Evolutionary conservation across 2,329 filamentous ascomycete genomes (phyloP).

Genomic region (Delphinella strobiligena): DNA sequence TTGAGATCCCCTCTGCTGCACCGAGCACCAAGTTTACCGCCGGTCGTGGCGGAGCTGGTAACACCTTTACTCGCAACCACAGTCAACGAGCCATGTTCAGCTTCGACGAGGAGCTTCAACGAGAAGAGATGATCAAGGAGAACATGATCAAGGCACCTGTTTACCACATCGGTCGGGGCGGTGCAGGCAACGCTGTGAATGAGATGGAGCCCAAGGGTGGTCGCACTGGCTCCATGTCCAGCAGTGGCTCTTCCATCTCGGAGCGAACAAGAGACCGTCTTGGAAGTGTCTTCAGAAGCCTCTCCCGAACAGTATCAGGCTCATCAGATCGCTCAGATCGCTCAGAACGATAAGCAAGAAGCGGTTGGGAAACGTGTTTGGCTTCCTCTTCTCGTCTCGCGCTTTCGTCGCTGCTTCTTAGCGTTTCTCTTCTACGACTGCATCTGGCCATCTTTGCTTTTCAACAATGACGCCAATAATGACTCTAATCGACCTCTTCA

Average conservation of each 20-base stretch:
- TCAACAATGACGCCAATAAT: too few relatives aligned
- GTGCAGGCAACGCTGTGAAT: conserved; percentile 42
- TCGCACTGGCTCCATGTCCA: background rate
- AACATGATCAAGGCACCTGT: conserved; percentile 41
- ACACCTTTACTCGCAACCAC: conserved; percentile 38
- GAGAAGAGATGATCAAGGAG: conserved; percentile 41
- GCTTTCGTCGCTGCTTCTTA: background rate
- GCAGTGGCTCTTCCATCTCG: conserved; percentile 5
- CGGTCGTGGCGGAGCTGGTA: conserved; percentile 48
- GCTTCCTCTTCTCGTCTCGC: background rate
- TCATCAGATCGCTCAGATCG: too few relatives aligned
- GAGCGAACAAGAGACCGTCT: conserved; percentile 2
- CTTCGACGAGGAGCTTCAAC: conserved; percentile 56
- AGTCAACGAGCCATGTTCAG: conserved; percentile 50
- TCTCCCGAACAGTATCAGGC: too few relatives aligned
- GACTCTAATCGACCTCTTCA: too few relatives aligned
- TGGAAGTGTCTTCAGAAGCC: conserved; percentile 4
- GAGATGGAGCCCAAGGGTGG: conserved; percentile 22
- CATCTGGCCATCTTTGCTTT: too few relatives aligned
- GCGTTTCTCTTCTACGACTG: background rate
- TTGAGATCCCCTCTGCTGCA: conserved; percentile 35
- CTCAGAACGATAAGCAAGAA: conserved; percentile 5
- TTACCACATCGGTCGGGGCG: conserved; percentile 52
- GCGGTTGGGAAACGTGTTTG: background rate
- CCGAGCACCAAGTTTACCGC: conserved; percentile 40